Evolutionary conservation across 2,329 filamentous ascomycete species (phyloP).

Genomic region (Alternaria hordeiaustralica): DNA sequence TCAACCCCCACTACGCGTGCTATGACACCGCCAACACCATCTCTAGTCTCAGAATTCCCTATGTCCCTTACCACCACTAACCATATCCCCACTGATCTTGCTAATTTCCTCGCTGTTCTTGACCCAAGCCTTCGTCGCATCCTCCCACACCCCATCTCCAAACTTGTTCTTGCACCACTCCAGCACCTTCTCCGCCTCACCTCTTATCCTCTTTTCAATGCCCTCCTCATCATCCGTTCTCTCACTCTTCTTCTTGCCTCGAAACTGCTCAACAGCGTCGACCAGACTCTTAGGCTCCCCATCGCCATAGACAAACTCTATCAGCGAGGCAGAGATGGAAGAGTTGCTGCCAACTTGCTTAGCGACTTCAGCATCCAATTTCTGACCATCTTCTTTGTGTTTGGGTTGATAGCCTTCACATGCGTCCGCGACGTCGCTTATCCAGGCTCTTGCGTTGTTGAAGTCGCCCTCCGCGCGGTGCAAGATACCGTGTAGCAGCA

Average conservation of each 20-base stretch:
- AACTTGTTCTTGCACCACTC: conserved; percentile 56
- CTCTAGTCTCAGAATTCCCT: conserved; percentile 50
- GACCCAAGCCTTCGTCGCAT: conserved; percentile 55
- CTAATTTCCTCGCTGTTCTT: conserved; percentile 50
- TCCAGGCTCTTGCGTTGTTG: conserved; percentile 58
- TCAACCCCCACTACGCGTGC: background rate
- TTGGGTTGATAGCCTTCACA: conserved; percentile 45
- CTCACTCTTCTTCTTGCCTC: conserved; percentile 28
- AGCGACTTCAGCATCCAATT: conserved; percentile 14
- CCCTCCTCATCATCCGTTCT: conserved; percentile 24
- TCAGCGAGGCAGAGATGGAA: conserved; percentile 9
- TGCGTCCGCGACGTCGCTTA: conserved; percentile 50
- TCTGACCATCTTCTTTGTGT: conserved; percentile 19
- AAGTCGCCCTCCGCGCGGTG: conserved; percentile 61
- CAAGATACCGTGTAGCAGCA: conserved; percentile 60
- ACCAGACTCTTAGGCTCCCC: conserved; percentile 38
- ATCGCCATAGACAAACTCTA: conserved; percentile 30
- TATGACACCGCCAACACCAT: background rate
- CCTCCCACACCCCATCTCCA: conserved; percentile 49
- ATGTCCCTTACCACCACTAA: conserved; percentile 53
- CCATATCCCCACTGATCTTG: conserved; percentile 53
- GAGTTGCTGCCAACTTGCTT: conserved; percentile 8
- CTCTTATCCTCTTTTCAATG: conserved; percentile 42
- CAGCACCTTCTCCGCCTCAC: conserved; percentile 52
- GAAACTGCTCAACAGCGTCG: conserved; percentile 47